Conservation (phyloP, 2,329 filamentous ascomycete species). For the Xylariaceae sp. region DNA sequence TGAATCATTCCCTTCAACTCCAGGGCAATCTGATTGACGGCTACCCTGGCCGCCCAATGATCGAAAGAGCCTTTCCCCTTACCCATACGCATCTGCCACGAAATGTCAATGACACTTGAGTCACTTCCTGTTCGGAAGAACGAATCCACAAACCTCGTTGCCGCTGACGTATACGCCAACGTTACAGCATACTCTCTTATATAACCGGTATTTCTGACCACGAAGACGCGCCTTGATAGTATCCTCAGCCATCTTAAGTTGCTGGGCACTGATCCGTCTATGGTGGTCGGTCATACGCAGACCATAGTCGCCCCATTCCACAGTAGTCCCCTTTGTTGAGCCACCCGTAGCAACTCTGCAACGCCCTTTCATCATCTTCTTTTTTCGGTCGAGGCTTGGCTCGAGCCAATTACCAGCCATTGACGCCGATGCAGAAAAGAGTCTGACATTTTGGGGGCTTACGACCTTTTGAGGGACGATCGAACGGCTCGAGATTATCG, state of each 20-base stretch:
- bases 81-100: conserved; percentile 79
- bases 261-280: conserved; percentile 79
- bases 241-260: conserved; percentile 87
- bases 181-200: conserved; percentile 86
- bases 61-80: conserved; percentile 98
- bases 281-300: conserved; percentile 92
- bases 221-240: conserved; percentile 85
- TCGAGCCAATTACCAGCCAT: conserved; percentile 72
- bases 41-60: conserved; percentile 87
- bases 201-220: conserved; percentile 88
- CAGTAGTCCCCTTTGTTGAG: conserved; percentile 85
- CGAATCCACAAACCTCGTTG: conserved; percentile 64
- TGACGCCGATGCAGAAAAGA: conserved; percentile 67
- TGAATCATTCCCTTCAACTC: conserved; percentile 89
- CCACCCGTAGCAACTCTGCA: conserved; percentile 87
- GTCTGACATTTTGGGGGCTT: conserved; percentile 46
- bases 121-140: neutral
- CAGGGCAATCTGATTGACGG: conserved; percentile 87
- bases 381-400: conserved; percentile 70
- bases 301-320: conserved; percentile 95
- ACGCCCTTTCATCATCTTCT: conserved; percentile 87
- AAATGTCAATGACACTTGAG: conserved; percentile 8
- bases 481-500: conserved; percentile 23
- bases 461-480: conserved; percentile 28
- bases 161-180: conserved; percentile 94